phyloP scores from a whole-genome alignment of 2,329 filamentous ascomycete species.

The Botrytis hyacinthi region DNA sequence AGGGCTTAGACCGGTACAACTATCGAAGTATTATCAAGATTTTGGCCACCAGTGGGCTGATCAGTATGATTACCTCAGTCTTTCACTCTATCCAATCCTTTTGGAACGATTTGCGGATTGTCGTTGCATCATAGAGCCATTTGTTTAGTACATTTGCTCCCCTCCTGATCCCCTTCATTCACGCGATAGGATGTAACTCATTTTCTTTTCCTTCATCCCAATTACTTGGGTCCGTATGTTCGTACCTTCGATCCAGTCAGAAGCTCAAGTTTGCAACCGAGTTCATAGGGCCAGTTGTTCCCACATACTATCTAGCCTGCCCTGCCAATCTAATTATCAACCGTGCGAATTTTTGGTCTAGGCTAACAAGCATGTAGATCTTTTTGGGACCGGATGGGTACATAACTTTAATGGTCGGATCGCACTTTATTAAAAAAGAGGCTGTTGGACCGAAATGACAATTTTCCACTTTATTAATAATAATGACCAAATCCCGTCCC shows the following conservation, averaged over 20 bases:
- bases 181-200: not conserved
- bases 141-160: not conserved
- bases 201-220: slow-evolving; percentile 9
- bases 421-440: slow-evolving; percentile 5
- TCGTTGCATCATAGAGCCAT: not conserved
- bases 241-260: slow-evolving; percentile 11
- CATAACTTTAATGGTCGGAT: slow-evolving; percentile 12
- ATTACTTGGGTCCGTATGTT: slow-evolving; percentile 7
- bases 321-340: slow-evolving; percentile 9
- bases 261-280: slow-evolving; percentile 9
- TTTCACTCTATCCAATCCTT: not conserved
- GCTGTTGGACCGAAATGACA: not conserved
- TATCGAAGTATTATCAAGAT: not conserved
- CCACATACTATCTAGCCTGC: not conserved
- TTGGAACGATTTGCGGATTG: slow-evolving; percentile 1
- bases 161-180: not conserved
- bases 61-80: not conserved
- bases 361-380: slow-evolving; percentile 10
- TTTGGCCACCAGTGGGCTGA: too few relatives aligned
- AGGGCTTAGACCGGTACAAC: slow-evolving; percentile 15
- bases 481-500: not conserved
- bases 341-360: slow-evolving; percentile 7
- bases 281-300: slow-evolving; percentile 19
- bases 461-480: slow-evolving; percentile 13
- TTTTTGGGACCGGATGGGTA: not conserved